phyloP scores from a whole-genome alignment of 345 rosid genomes.

The Atalantia buxifolia region DNA sequence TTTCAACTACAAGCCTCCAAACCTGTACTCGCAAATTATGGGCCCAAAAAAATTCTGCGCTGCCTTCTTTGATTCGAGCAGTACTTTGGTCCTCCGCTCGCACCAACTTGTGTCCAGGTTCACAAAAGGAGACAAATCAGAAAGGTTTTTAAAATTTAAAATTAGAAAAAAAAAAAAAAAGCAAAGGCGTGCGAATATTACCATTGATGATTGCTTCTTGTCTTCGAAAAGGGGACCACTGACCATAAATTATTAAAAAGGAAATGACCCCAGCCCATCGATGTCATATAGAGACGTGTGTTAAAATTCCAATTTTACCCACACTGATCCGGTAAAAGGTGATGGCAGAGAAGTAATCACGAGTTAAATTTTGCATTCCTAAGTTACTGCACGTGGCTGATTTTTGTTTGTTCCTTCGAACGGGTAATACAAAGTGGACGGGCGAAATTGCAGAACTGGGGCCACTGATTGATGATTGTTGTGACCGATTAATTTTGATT shows the following conservation, averaged over 20 bases:
- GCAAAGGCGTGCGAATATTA: constrained; percentile 5
- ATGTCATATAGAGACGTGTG: not conserved
- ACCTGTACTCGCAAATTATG: not conserved
- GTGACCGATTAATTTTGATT: not conserved
- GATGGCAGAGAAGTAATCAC: not conserved
- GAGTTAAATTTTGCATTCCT: not conserved
- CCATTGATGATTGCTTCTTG: constrained; percentile 14
- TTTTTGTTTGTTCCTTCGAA: not conserved
- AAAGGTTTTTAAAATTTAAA: not conserved
- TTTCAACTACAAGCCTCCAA: not conserved
- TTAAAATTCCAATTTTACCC: not conserved
- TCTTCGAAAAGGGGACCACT: constrained; percentile 8
- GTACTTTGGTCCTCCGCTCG: not conserved
- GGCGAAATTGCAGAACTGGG: not conserved
- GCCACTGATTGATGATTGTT: not conserved
- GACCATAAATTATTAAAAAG: not conserved
- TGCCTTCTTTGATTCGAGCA: not conserved
- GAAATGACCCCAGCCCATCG: not conserved
- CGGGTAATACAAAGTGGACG: not conserved
- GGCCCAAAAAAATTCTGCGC: not conserved
- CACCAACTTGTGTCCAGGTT: not conserved
- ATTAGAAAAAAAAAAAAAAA: not conserved
- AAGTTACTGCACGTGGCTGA: not conserved
- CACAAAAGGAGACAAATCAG: not conserved
- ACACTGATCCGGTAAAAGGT: not conserved